These are phyloP conservation scores for Colletotrichum somersetense DNA, from an alignment of 2,329 filamentous ascomycete genomes.

Conservation along the genomic window DNA sequence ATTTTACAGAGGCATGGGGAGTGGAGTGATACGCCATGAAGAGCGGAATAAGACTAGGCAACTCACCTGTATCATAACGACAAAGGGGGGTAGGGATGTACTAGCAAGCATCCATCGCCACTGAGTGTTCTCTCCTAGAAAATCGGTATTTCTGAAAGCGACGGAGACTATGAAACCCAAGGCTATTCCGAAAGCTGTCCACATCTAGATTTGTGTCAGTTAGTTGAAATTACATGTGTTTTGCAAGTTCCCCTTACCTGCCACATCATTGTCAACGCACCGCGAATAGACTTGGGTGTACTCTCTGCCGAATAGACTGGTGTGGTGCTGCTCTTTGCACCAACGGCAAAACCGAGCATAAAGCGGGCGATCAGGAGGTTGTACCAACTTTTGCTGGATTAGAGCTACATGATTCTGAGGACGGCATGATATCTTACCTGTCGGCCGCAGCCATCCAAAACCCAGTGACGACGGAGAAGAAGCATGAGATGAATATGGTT, in stretches of 20 bases:
- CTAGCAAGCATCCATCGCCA: slow-evolving; percentile 61
- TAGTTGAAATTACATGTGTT: background rate
- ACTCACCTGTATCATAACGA: slow-evolving; percentile 58
- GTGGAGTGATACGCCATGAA: too few relatives aligned
- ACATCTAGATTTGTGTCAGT: slow-evolving; percentile 13
- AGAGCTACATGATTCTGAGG: slow-evolving; percentile 37
- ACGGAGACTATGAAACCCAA: slow-evolving; percentile 55
- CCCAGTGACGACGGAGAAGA: slow-evolving; percentile 62
- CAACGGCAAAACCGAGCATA: slow-evolving; percentile 53
- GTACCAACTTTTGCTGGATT: slow-evolving; percentile 48
- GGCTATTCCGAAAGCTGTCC: slow-evolving; percentile 54
- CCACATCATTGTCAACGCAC: slow-evolving; percentile 56
- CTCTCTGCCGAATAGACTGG: slow-evolving; percentile 54
- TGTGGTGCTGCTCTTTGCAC: slow-evolving; percentile 53
- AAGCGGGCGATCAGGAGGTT: slow-evolving; percentile 52
- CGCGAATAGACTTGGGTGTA: slow-evolving; percentile 55
- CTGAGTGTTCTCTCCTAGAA: slow-evolving; percentile 51
- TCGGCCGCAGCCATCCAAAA: slow-evolving; percentile 69
- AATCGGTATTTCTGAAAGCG: slow-evolving; percentile 47
- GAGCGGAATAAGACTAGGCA: background rate
- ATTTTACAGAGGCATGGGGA: background rate
- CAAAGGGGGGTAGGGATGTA: slow-evolving; percentile 65
- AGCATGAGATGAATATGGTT: slow-evolving; percentile 73
- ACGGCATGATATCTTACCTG: slow-evolving; percentile 58
- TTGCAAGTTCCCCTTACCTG: slow-evolving; percentile 40